phyloP scores from a whole-genome alignment of 2,329 filamentous ascomycete genomes.

The Penicillium sp. region DNA sequence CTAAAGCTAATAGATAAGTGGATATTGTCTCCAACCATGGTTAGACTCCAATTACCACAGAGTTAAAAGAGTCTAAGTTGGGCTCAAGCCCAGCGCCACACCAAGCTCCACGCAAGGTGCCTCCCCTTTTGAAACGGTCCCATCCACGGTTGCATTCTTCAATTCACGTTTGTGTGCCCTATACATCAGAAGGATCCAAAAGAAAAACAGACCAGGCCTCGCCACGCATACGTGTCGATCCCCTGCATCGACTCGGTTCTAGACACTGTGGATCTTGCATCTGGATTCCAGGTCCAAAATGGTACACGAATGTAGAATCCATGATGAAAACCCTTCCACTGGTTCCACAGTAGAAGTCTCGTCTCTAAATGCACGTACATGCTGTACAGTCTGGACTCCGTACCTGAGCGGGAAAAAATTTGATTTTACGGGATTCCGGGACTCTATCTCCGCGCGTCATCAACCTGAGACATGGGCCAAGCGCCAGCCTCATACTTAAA shows the following conservation, averaged over 20 bases:
- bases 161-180: not conserved
- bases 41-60: not conserved
- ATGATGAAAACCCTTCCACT: not conserved
- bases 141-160: not conserved
- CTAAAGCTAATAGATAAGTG: not conserved
- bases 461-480: conserved; percentile 22
- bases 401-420: no score
- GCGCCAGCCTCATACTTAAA: conserved; percentile 1
- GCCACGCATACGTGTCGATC: not conserved
- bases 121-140: not conserved
- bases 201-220: not conserved
- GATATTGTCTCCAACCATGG: not conserved
- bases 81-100: not conserved
- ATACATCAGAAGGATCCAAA: not conserved
- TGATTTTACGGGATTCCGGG: no score
- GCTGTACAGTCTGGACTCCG: no score
- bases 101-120: not conserved
- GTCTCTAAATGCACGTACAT: no score
- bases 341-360: not conserved
- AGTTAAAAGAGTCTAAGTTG: not conserved
- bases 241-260: not conserved
- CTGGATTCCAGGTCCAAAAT: not conserved
- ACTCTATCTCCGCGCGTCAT: conserved; percentile 3
- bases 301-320: not conserved
- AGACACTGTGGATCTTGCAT: not conserved